phyloP scores from a whole-genome alignment of 345 rosid species.

The Arabidopsis arenosa region DNA sequence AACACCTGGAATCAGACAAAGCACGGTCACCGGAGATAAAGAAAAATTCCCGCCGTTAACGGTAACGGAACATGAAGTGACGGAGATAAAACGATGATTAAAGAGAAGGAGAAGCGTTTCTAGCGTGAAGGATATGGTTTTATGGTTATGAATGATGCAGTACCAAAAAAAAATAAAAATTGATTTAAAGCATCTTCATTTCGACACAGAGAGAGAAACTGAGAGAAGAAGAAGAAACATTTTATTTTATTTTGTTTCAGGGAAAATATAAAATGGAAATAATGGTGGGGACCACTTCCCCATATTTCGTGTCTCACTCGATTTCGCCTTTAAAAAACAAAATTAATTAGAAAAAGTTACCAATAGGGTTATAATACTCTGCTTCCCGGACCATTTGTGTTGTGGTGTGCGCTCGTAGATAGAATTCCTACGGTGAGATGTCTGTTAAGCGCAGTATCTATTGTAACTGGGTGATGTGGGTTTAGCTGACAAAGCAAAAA shows the following conservation, averaged over 20 bases:
- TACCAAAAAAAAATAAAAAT: background rate
- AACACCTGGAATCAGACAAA: slow-evolving; percentile 20
- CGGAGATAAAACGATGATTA: background rate
- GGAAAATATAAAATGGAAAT: too few species aligned
- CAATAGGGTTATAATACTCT: too few species aligned
- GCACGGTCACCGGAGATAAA: slow-evolving; percentile 2
- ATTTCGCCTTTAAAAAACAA: too few species aligned
- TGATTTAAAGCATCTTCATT: slow-evolving; percentile 10
- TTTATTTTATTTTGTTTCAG: background rate
- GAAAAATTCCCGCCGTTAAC: background rate
- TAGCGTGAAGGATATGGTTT: background rate
- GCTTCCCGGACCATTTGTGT: too few species aligned
- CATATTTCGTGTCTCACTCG: slow-evolving; percentile 7
- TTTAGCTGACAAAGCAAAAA: too few species aligned
- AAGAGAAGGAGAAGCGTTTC: slow-evolving; percentile 1
- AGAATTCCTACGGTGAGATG: too few species aligned
- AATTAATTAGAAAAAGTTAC: too few species aligned
- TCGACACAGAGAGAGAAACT: background rate
- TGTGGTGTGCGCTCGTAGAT: too few species aligned
- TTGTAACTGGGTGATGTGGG: too few species aligned
- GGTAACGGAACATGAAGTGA: background rate
- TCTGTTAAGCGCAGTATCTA: too few species aligned
- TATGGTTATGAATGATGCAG: background rate
- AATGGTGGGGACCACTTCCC: slow-evolving; percentile 7
- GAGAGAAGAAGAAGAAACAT: slow-evolving; percentile 2